A percentile compares a stretch with the other conserved stretches of the same genome.
These are phyloP conservation scores for Coemansia sp. DNA, from an alignment of 192 early-diverging fungal species.

Conservation along the genomic window DNA sequence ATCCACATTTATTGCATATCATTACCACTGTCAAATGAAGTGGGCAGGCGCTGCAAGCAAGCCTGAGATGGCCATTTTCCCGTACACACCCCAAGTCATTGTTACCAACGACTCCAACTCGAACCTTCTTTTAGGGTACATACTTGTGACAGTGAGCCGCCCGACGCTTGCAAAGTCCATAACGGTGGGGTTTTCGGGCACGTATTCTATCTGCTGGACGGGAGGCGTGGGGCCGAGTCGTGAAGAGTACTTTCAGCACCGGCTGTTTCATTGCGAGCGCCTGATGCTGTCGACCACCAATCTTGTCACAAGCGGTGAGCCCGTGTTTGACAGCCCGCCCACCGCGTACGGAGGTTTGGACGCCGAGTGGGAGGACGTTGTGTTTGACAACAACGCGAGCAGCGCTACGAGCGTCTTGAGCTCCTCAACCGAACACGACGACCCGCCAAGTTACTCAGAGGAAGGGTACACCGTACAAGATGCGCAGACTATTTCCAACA, in stretches of 20 bases:
- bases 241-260: slow-evolving; percentile 35
- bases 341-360: background rate
- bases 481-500: background rate
- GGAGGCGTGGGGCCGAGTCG: slow-evolving; percentile 22
- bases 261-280: slow-evolving; percentile 26
- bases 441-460: slow-evolving; percentile 9
- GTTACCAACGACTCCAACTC: slow-evolving; percentile 35
- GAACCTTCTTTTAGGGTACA: slow-evolving; percentile 37
- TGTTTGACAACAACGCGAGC: slow-evolving; percentile 17
- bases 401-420: slow-evolving; percentile 2
- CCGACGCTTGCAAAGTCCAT: slow-evolving; percentile 29
- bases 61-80: slow-evolving; percentile 20
- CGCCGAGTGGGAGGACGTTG: slow-evolving; percentile 16
- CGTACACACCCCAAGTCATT: slow-evolving; percentile 35
- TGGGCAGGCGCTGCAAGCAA: slow-evolving; percentile 17
- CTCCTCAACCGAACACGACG: background rate
- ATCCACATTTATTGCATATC: background rate
- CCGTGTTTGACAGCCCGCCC: background rate
- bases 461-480: background rate
- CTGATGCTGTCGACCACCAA: slow-evolving; percentile 13
- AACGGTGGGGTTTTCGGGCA: slow-evolving; percentile 22
- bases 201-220: slow-evolving; percentile 33
- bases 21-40: slow-evolving; percentile 9
- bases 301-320: slow-evolving; percentile 4
- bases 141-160: slow-evolving; percentile 8